A percentile compares a stretch with the other conserved stretches of the same genome.
These are phyloP conservation scores for Pyrenophora tritici-repentis DNA, from an alignment of 2,329 filamentous ascomycete species.

Conservation along the genomic window DNA sequence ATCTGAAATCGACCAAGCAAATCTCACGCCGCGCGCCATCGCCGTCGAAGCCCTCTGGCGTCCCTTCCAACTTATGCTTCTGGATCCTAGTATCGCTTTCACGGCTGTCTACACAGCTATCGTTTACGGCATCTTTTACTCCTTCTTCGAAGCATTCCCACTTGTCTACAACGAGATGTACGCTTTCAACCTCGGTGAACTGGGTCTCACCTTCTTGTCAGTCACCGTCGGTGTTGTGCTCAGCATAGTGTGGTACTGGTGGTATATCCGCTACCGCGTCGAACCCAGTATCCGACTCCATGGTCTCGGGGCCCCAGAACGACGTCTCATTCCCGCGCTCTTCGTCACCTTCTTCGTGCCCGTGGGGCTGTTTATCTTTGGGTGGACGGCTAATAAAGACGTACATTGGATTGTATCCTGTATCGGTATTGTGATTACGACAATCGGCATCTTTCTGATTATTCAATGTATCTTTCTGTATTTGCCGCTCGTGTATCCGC, in stretches of 20 bases:
- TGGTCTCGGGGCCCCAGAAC: conserved; percentile 72
- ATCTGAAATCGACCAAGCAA: conserved; percentile 70
- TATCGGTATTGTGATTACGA: conserved; percentile 58
- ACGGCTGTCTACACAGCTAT: conserved; percentile 85
- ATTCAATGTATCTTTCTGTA: conserved; percentile 64
- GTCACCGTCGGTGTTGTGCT: conserved; percentile 73
- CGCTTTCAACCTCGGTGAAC: conserved; percentile 72
- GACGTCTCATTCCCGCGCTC: conserved; percentile 75
- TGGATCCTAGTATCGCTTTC: conserved; percentile 82
- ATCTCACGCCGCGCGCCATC: conserved; percentile 46
- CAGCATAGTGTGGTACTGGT: conserved; percentile 68
- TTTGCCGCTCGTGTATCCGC: conserved; percentile 66
- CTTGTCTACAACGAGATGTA: conserved; percentile 77
- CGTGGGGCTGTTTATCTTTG: conserved; percentile 68
- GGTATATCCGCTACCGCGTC: conserved; percentile 78
- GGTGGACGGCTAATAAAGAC: conserved; percentile 67
- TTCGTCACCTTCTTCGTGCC: conserved; percentile 62
- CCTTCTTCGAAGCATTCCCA: conserved; percentile 71
- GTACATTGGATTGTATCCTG: conserved; percentile 64
- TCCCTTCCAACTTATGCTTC: conserved; percentile 84
- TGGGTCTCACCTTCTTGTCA: conserved; percentile 84
- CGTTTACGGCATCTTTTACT: conserved; percentile 74
- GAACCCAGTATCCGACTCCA: conserved; percentile 61
- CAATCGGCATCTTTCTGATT: conserved; percentile 49
- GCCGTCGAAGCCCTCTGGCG: conserved; percentile 62